Evolutionary conservation across 805 yeast species (phyloP).

Genomic region (Zygosaccharomyces bailii): DNA sequence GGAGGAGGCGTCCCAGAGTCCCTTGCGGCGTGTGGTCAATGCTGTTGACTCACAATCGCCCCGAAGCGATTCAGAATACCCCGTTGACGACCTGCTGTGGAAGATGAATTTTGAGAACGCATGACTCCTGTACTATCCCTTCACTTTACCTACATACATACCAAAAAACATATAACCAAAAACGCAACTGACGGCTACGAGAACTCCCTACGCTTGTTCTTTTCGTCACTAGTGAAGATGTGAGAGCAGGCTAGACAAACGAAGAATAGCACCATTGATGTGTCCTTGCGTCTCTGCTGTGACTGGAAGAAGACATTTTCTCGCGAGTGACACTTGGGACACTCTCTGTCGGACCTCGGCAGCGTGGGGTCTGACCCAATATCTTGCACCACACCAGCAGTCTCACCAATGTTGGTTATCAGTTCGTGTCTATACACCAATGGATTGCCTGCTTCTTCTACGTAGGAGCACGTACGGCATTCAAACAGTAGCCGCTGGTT

Average conservation of each 20-base stretch:
- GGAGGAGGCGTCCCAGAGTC: conserved; percentile 2
- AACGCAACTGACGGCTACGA: conserved; percentile 1
- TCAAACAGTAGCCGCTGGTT: conserved; percentile 69
- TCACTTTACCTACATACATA: conserved; percentile 10
- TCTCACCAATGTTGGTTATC: conserved; percentile 84
- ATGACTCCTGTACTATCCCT: conserved; percentile 7
- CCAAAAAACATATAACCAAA: conserved; percentile 5
- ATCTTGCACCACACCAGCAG: conserved; percentile 96
- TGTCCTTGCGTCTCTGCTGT: conserved; percentile 91
- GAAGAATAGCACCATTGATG: conserved; percentile 90
- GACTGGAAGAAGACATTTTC: conserved; percentile 97
- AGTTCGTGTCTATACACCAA: conserved; percentile 90
- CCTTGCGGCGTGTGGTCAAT: conserved; percentile 4
- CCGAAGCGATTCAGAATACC: conserved; percentile 5
- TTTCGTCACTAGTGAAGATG: conserved; percentile 45
- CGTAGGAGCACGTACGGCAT: conserved; percentile 91
- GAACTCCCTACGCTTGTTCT: conserved; percentile 37
- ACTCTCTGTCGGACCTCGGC: conserved; percentile 90
- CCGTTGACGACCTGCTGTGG: conserved; percentile 13
- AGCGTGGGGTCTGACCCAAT: conserved; percentile 96
- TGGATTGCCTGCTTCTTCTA: conserved; percentile 85
- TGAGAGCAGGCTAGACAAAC: conserved; percentile 87
- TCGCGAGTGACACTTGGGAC: conserved; percentile 82
- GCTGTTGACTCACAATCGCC: conserved; percentile 6
- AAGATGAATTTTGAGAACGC: conserved; percentile 12